Percentiles rank a stretch among this genome's conserved stretches.
phyloP scores from a whole-genome alignment of 805 yeast species.

The Ogataea thermomethanolica region DNA sequence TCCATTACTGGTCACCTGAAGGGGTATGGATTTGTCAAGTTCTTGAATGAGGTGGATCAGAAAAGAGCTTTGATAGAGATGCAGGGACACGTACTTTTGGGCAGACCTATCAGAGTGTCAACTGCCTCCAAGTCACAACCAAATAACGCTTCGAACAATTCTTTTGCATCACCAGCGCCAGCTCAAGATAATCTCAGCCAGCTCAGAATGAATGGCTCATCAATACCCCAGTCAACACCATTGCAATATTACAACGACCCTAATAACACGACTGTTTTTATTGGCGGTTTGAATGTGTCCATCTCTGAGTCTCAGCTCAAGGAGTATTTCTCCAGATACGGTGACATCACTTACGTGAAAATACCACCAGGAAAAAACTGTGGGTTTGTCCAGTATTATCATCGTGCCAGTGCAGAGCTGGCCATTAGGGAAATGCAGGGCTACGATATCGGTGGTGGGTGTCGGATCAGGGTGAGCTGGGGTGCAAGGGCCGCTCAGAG shows the following conservation, averaged over 20 bases:
- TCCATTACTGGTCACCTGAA: constrained; percentile 64
- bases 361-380: constrained; percentile 75
- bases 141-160: neutral
- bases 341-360: constrained; percentile 71
- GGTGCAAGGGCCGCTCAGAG: constrained; percentile 58
- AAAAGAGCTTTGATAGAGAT: constrained; percentile 71
- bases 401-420: constrained; percentile 76
- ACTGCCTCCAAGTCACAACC: constrained; percentile 47
- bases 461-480: constrained; percentile 83
- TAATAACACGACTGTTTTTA: constrained; percentile 70
- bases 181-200: constrained; percentile 11
- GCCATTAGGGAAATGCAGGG: constrained; percentile 90
- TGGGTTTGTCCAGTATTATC: constrained; percentile 81
- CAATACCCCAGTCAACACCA: constrained; percentile 40
- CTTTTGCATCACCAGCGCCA: constrained; percentile 7
- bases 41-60: constrained; percentile 60
- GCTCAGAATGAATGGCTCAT: constrained; percentile 21
- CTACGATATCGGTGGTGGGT: constrained; percentile 72
- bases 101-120: constrained; percentile 74
- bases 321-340: constrained; percentile 61
- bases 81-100: constrained; percentile 73
- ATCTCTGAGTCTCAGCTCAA: constrained; percentile 62
- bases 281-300: constrained; percentile 63
- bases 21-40: constrained; percentile 90
- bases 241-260: constrained; percentile 71